phyloP scores from a whole-genome alignment of 129 eudicot genomes.

The Flaveria robusta region DNA sequence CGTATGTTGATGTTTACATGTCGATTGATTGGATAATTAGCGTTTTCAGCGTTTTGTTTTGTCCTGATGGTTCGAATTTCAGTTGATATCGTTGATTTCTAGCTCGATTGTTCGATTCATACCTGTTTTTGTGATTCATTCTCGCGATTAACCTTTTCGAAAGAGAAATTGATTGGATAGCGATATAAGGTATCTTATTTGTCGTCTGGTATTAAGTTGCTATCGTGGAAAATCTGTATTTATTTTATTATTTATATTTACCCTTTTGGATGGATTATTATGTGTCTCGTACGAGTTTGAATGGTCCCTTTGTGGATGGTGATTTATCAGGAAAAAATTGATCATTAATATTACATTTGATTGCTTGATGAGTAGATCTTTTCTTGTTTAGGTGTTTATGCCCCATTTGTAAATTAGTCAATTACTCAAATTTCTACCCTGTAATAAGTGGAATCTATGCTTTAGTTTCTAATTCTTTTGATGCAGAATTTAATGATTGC shows the following conservation, averaged over 20 bases:
- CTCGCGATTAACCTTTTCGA: background rate
- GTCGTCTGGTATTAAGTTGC: background rate
- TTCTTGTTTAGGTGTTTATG: background rate
- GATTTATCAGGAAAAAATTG: background rate
- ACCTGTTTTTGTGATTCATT: conserved; percentile 13
- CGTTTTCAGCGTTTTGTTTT: background rate
- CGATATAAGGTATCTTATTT: background rate
- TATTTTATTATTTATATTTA: background rate
- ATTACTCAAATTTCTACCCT: background rate
- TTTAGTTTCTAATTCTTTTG: background rate
- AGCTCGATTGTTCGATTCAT: background rate
- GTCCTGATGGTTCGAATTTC: background rate
- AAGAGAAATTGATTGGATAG: background rate
- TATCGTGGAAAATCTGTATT: background rate
- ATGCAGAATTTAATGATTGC: conserved; percentile 15
- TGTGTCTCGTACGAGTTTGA: background rate
- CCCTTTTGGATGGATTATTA: background rate
- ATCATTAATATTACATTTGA: background rate
- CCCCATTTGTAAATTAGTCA: conserved; percentile 2
- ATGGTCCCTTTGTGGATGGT: background rate
- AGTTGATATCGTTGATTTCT: conserved; percentile 4
- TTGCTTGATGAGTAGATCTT: background rate
- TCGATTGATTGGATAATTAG: background rate
- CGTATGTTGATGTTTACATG: conserved; percentile 7
- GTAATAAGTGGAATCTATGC: background rate